Evolutionary conservation across 148 eudicot species (phyloP).

Genomic region (Amaranthus cruentus): DNA sequence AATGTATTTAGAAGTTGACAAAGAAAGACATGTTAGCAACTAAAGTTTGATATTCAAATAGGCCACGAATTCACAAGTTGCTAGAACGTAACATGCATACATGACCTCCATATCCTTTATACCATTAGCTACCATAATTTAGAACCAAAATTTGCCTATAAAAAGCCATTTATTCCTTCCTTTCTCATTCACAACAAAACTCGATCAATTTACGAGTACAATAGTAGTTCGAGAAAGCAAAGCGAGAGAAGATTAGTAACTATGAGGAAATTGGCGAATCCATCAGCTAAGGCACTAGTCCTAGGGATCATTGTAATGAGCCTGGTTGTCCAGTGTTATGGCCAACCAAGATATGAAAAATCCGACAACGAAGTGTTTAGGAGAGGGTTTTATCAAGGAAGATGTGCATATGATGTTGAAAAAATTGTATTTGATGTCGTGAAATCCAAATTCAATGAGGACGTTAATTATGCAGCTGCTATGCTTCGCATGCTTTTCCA

Average conservation of each 20-base stretch:
- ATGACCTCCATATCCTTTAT: too few relatives aligned
- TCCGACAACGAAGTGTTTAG: not conserved
- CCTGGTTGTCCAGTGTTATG: conserved; percentile 26
- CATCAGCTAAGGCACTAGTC: conserved; percentile 3
- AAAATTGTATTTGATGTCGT: conserved; percentile 22
- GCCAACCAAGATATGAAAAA: not conserved
- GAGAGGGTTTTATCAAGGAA: conserved; percentile 28
- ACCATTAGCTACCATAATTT: too few relatives aligned
- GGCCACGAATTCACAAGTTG: too few relatives aligned
- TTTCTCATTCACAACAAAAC: too few relatives aligned
- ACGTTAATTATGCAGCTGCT: conserved; percentile 27
- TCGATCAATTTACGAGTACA: too few relatives aligned
- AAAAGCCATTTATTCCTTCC: too few relatives aligned
- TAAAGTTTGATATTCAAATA: too few relatives aligned
- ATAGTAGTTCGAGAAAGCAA: not conserved
- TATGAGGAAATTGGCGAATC: conserved; percentile 3
- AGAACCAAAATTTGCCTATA: too few relatives aligned
- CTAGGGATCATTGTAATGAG: conserved; percentile 25
- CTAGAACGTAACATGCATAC: too few relatives aligned
- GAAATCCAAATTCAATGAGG: not conserved
- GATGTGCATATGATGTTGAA: conserved; percentile 37
- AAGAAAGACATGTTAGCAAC: too few relatives aligned
- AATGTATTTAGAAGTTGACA: too few relatives aligned
- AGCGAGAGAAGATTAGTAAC: not conserved
- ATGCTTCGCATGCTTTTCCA: conserved; percentile 44